Evolutionary conservation across 805 yeast genomes (phyloP), one percentile per base, ranked within the genome.

Genomic region (Saturnispora quitensis): DNA sequence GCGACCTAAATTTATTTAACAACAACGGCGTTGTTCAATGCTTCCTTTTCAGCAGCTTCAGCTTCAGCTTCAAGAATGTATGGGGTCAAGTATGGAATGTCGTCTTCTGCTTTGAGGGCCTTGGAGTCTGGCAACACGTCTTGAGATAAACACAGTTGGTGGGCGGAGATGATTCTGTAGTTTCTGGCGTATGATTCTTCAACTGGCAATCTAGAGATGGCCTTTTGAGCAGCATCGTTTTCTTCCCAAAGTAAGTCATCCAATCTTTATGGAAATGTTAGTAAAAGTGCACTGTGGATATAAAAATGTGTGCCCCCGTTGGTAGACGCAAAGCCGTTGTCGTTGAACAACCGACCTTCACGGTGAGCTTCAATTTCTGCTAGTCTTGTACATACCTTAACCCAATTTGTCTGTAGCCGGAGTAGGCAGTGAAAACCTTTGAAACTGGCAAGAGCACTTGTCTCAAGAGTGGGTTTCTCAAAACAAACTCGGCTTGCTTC

Each of bases 321-420:
- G 18, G 17, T 35, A 5, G 2, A 35, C n/a, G 36, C 17, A n/a
- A 10, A 35, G 18, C 5, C 8, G 1, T 5, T 1, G 17, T 15
- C 20, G 17, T n/a, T 17, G 17, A 9, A 35, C 28, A 25, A 8
- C 9, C 28, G 9, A 25, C 28, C 9, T 25, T 25, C 1, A 8
- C 28, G 9, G 9, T 9, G 28, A 25, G 28, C 22, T 36, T n/a
- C 22, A 2, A 12, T 36, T 36, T 31, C 15, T 31, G 34, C 15
- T 31, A 12, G 20, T 13, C 18, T 36, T 47, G 3, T 6, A 60
- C 65, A 50, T 61, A 71, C 75, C 73, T 88, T 63, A 93, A 79
- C 51, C 99, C 99, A 74, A 93, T 71, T 70, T 89, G 81, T 77
- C 98, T 86, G 86, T 93, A 93, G 54, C 98, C 98, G 52, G 96